These are phyloP conservation scores for Tylopilus rubrobrunneus DNA, from an alignment of 768 basidiomycete genomes.

Conservation along the genomic window DNA sequence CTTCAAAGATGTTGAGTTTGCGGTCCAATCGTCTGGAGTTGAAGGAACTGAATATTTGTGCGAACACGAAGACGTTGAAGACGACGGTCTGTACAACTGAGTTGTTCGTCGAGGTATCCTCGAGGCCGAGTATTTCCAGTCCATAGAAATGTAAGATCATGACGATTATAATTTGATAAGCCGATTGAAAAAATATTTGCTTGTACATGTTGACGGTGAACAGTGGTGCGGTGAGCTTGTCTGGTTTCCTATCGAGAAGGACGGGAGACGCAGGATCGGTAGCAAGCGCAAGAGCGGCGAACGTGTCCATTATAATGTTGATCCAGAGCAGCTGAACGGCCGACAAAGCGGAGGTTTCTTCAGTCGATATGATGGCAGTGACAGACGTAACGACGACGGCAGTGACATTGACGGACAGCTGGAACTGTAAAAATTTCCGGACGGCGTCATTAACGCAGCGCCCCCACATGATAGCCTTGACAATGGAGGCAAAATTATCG, in stretches of 20 bases:
- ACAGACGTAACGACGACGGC: slow-evolving; percentile 94
- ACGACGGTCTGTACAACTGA: slow-evolving; percentile 75
- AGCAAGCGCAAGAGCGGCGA: slow-evolving; percentile 95
- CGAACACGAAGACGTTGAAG: slow-evolving; percentile 98
- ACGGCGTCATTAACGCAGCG: slow-evolving; percentile 98
- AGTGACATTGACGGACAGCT: slow-evolving; percentile 90
- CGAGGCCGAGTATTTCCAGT: slow-evolving; percentile 60
- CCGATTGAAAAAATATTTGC: slow-evolving; percentile 87
- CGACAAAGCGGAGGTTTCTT: slow-evolving; percentile 82
- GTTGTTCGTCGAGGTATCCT: slow-evolving; percentile 32
- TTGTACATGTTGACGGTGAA: slow-evolving; percentile 96
- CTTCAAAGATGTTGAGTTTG: slow-evolving; percentile 85
- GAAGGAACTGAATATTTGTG: slow-evolving; percentile 94
- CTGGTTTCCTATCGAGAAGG: slow-evolving; percentile 86
- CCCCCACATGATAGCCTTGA: slow-evolving; percentile 98
- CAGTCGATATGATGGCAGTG: slow-evolving; percentile 73
- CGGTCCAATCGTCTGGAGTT: slow-evolving; percentile 87
- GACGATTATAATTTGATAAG: slow-evolving; percentile 79
- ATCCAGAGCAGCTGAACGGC: slow-evolving; percentile 98
- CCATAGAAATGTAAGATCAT: slow-evolving; percentile 91
- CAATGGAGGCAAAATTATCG: slow-evolving; percentile 94
- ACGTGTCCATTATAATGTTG: slow-evolving; percentile 98
- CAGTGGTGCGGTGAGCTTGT: slow-evolving; percentile 82
- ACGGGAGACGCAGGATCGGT: slow-evolving; percentile 87
- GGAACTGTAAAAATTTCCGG: slow-evolving; percentile 96